These are phyloP conservation scores for Picochlorum sp. DNA, from an alignment of 139 green algal species.

Conservation along the genomic window DNA sequence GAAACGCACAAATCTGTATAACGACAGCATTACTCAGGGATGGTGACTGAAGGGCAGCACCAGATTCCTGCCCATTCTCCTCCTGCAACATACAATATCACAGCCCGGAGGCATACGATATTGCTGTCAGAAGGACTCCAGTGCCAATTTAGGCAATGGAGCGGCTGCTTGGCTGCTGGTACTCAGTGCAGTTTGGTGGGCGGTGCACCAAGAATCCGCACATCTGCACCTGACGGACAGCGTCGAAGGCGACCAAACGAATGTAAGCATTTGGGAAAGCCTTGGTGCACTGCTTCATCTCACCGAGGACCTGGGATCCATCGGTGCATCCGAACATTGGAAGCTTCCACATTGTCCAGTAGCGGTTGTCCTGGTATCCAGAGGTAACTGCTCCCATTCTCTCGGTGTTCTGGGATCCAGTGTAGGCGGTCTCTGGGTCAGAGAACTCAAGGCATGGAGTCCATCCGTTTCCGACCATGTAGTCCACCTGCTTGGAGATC, in stretches of 20 bases:
- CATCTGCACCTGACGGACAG: conserved; percentile 66
- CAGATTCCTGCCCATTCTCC: too few relatives aligned
- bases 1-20: not conserved
- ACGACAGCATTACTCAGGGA: too few relatives aligned
- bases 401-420: conserved; percentile 42
- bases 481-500: conserved; percentile 91
- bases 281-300: conserved; percentile 72
- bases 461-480: conserved; percentile 84
- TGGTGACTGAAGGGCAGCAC: too few relatives aligned
- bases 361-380: conserved; percentile 81
- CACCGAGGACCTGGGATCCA: conserved; percentile 77
- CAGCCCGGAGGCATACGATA: not conserved
- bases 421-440: conserved; percentile 57
- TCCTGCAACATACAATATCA: not conserved
- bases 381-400: conserved; percentile 50
- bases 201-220: conserved; percentile 58
- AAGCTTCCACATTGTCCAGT: conserved; percentile 99
- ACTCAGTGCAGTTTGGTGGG: conserved; percentile 13
- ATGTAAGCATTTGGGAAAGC: conserved; percentile 92
- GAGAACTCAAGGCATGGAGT: conserved; percentile 95
- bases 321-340: conserved; percentile 99
- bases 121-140: not conserved
- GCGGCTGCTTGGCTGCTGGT: not conserved
- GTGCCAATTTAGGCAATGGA: conserved; percentile 11
- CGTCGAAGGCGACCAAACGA: conserved; percentile 75